A percentile compares a stretch with the other conserved stretches of the same genome.
Evolutionary conservation across 495 filamentous ascomycete species (phyloP).

Genomic region (Penicillium canescens): DNA sequence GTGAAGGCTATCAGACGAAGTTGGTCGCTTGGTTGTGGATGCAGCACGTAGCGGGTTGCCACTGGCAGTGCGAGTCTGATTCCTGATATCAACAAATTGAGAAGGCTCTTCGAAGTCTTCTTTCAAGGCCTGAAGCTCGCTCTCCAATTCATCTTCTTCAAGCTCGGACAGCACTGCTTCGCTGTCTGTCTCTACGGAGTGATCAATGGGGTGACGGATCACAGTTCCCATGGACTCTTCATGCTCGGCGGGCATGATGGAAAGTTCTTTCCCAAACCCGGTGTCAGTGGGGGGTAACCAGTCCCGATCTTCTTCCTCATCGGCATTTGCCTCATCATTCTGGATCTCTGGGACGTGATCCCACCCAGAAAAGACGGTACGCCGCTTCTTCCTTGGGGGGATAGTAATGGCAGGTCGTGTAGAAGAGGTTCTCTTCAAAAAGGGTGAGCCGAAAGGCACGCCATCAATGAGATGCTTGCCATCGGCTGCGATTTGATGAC

Average conservation of each 20-base stretch:
- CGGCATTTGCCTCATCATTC: conserved; percentile 5
- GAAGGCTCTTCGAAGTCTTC: conserved; percentile 40
- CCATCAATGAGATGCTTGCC: conserved; percentile 89
- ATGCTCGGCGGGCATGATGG: conserved; percentile 24
- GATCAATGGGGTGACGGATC: conserved; percentile 37
- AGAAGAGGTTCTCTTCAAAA: conserved; percentile 52
- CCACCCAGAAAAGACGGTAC: conserved; percentile 47
- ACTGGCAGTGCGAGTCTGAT: conserved; percentile 8
- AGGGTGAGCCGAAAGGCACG: conserved; percentile 80
- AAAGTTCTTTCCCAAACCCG: conserved; percentile 28
- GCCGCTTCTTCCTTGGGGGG: conserved; percentile 71
- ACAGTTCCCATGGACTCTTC: conserved; percentile 42
- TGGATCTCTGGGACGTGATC: conserved; percentile 19
- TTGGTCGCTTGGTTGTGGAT: conserved; percentile 20
- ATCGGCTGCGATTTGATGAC: conserved; percentile 77
- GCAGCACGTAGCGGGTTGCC: conserved; percentile 19
- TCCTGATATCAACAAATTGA: conserved; percentile 22
- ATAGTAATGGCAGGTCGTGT: conserved; percentile 69
- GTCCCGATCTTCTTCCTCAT: conserved; percentile 39
- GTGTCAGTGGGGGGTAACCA: conserved; percentile 31
- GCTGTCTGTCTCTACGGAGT: conserved; percentile 32
- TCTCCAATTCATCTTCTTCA: conserved; percentile 40
- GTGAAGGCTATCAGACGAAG: conserved; percentile 12
- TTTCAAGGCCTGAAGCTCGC: conserved; percentile 45
- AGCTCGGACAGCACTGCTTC: conserved; percentile 40